Conservation (phyloP, 345 rosid species). For the Rhodamnia rubescens region DNA sequence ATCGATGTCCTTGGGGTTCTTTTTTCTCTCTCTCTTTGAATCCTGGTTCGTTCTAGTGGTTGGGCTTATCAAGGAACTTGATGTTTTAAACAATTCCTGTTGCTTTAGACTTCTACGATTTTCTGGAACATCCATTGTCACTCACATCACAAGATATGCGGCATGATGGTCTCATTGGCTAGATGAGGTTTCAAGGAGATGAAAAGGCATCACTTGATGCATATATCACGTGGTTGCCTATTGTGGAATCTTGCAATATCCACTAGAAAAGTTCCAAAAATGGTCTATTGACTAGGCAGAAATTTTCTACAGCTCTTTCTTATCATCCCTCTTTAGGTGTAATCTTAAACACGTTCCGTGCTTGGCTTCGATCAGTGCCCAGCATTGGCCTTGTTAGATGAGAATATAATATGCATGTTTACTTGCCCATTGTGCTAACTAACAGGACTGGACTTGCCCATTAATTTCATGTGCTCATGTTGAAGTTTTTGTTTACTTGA, state of each 20-base stretch:
- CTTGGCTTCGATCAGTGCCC: background rate
- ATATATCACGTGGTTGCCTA: background rate
- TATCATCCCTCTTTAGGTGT: background rate
- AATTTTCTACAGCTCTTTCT: background rate
- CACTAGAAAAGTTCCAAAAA: background rate
- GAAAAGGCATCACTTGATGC: background rate
- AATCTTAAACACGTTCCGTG: background rate
- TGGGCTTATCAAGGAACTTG: constrained; percentile 4
- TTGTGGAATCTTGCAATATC: background rate
- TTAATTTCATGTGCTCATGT: background rate
- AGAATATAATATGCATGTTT: background rate
- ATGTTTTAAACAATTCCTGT: background rate
- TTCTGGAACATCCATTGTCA: background rate
- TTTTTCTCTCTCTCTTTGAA: background rate
- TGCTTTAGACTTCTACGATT: background rate
- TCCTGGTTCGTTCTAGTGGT: constrained; percentile 9
- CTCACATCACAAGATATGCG: background rate
- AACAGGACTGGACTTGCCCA: background rate
- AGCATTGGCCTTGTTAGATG: background rate
- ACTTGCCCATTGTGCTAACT: background rate
- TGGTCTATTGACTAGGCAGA: background rate
- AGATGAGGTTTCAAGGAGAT: background rate
- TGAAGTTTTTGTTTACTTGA: background rate
- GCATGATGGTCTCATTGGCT: background rate
- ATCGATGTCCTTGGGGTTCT: background rate